Conservation (phyloP, 2,329 filamentous ascomycete genomes). For the Claviceps arundinis region DNA sequence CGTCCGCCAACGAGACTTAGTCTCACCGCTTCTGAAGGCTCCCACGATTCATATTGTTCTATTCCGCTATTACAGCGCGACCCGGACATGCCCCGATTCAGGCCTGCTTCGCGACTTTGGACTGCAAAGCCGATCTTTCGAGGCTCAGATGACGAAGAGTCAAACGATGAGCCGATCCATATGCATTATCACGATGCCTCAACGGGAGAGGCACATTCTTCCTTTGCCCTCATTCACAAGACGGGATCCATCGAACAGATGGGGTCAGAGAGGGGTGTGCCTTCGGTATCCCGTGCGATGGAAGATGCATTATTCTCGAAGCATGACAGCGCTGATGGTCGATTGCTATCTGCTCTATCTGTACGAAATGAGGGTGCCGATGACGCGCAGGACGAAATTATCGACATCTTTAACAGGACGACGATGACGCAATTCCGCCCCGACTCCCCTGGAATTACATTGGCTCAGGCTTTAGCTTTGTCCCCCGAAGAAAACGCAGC, state of each 20-base stretch:
- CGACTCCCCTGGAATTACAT: slow-evolving; percentile 33
- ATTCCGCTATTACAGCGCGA: slow-evolving; percentile 64
- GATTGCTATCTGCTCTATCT: neutral
- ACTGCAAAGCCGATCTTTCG: slow-evolving; percentile 41
- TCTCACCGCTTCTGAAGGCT: slow-evolving; percentile 46
- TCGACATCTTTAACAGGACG: slow-evolving; percentile 12
- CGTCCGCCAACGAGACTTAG: slow-evolving; percentile 21
- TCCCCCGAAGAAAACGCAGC: slow-evolving; percentile 2
- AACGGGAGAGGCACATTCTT: slow-evolving; percentile 24
- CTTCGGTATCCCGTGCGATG: slow-evolving; percentile 9
- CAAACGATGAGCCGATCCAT: slow-evolving; percentile 12
- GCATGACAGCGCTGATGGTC: slow-evolving; percentile 30
- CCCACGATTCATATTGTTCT: slow-evolving; percentile 63
- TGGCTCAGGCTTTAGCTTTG: slow-evolving; percentile 29
- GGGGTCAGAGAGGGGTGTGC: slow-evolving; percentile 20
- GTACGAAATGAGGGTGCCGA: neutral
- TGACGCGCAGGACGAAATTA: slow-evolving; percentile 28
- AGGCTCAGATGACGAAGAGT: slow-evolving; percentile 28
- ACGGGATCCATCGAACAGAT: slow-evolving; percentile 38
- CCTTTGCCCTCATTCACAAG: slow-evolving; percentile 41
- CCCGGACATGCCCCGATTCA: slow-evolving; percentile 27
- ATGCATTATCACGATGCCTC: slow-evolving; percentile 3
- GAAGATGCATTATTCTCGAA: slow-evolving; percentile 33
- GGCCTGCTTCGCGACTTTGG: slow-evolving; percentile 25
- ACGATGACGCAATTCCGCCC: slow-evolving; percentile 11